Percentiles rank a stretch among this genome's conserved stretches.
These are phyloP conservation scores for Corylus americana DNA, from an alignment of 306 rosid genomes.

Conservation along the genomic window DNA sequence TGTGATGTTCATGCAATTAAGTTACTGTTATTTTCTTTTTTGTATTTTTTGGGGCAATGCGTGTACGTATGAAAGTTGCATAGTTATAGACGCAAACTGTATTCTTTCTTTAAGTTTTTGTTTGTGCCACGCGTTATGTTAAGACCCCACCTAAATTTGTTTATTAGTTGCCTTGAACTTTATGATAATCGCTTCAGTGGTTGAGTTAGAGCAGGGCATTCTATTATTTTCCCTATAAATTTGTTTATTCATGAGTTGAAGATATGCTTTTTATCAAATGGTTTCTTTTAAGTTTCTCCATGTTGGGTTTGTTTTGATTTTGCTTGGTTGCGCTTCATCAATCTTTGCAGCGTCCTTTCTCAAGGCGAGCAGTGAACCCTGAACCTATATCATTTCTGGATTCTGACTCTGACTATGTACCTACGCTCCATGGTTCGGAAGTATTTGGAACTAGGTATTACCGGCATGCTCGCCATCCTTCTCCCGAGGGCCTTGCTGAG, in stretches of 20 bases:
- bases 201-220: slow-evolving; percentile 15
- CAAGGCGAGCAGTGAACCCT: slow-evolving; percentile 56
- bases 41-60: slow-evolving; percentile 10
- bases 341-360: slow-evolving; percentile 64
- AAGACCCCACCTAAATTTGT: slow-evolving; percentile 18
- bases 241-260: slow-evolving; percentile 5
- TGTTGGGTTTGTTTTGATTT: slow-evolving; percentile 20
- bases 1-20: not conserved
- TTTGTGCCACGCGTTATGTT: slow-evolving; percentile 2
- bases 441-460: slow-evolving; percentile 55
- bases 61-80: slow-evolving; percentile 35
- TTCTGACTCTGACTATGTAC: slow-evolving; percentile 57
- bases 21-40: not conserved
- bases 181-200: not conserved
- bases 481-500: slow-evolving; percentile 77
- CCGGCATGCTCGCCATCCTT: slow-evolving; percentile 62
- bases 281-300: not conserved
- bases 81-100: slow-evolving; percentile 15
- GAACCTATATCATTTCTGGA: slow-evolving; percentile 59
- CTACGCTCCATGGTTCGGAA: slow-evolving; percentile 45
- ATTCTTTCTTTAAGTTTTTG: not conserved
- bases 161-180: too few relatives aligned
- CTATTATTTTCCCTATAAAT: slow-evolving; percentile 2
- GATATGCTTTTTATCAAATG: not conserved
- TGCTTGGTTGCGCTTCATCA: slow-evolving; percentile 24